Base-by-base conservation (phyloP, 306 rosid species). In the Oemleria cerasiformis region DNA sequence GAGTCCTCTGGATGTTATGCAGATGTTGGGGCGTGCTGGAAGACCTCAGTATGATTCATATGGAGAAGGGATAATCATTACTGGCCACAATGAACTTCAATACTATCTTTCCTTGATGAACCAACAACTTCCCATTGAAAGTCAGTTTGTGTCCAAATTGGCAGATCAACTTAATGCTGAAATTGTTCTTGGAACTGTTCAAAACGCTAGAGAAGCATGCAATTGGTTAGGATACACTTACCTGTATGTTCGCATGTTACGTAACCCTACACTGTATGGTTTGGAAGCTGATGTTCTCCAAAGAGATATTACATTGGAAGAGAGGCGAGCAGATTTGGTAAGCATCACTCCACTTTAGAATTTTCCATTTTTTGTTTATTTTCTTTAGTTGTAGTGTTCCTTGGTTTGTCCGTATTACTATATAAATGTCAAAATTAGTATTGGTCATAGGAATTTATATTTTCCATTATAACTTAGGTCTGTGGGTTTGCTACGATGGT, bases 11-110 rank as follows among this genome's bases (percentile, higher is more conserved):
- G 93, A 93, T 76, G 86, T 93, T 59, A 93, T 90, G 98, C 98
- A 90, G 85, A 93, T 93, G 97, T 75, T 90, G 73, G 98, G 97
- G 78, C 96, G 98, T 70, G 98, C 98, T 9, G 98, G 98, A 70
- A 94, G 97, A 83, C 98, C 98, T 39, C 97, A 91, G 36, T 89
- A 53, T 65, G 98, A 94, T 84, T 78, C 96, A 1, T 82, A 86
- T 73, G 97, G 97, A 6, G 96, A 87, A 84, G 98, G 98, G 69
- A 89, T 94, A 73, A 91, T 94, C 79, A 84, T 91, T 77, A 89
- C 97, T n/a, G 88, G 94, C 44, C 96, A 94, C 63, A 87, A 85
- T 65, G 97, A 94, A 85, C 83, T 94, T 71, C 98, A 87, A 40
- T 94, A 94, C 83, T 94, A 91, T 75, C 96, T 94, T 38, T 94